Conservation (phyloP, 371 early-diverging fungal genomes). For the Apophysomyces elegans region DNA sequence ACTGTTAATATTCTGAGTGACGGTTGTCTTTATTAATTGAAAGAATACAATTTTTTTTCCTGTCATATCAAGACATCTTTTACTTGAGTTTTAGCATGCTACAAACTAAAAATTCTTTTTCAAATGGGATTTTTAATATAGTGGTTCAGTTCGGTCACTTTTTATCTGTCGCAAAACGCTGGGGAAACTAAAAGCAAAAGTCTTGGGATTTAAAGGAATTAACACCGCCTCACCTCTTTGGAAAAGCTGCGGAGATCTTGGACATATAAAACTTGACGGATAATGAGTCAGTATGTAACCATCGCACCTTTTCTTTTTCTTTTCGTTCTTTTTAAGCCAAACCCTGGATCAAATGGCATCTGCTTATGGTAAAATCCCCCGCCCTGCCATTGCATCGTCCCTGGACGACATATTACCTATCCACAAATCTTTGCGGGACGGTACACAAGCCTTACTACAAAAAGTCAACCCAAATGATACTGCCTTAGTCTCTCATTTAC, state of each 20-base stretch:
- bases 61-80: no score
- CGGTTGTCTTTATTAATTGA: no score
- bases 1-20: no score
- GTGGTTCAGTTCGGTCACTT: no score
- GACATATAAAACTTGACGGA: not conserved
- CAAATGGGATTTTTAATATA: no score
- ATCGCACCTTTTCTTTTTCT: constrained; percentile 13
- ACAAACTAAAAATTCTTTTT: no score
- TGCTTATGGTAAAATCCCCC: constrained; percentile 65
- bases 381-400: constrained; percentile 33
- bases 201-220: no score
- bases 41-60: no score
- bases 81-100: no score
- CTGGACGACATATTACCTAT: constrained; percentile 52
- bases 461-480: constrained; percentile 31
- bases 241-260: not conserved
- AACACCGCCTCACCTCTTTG: not conserved
- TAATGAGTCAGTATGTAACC: not conserved
- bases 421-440: constrained; percentile 38
- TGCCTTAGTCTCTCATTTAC: constrained; percentile 50
- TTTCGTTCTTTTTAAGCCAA: constrained; percentile 6
- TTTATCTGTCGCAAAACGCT: no score
- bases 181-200: no score
- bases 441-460: constrained; percentile 32
- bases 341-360: constrained; percentile 50